These are phyloP conservation scores for Neurospora sp. DNA, from an alignment of 495 filamentous ascomycete genomes.

Conservation along the genomic window DNA sequence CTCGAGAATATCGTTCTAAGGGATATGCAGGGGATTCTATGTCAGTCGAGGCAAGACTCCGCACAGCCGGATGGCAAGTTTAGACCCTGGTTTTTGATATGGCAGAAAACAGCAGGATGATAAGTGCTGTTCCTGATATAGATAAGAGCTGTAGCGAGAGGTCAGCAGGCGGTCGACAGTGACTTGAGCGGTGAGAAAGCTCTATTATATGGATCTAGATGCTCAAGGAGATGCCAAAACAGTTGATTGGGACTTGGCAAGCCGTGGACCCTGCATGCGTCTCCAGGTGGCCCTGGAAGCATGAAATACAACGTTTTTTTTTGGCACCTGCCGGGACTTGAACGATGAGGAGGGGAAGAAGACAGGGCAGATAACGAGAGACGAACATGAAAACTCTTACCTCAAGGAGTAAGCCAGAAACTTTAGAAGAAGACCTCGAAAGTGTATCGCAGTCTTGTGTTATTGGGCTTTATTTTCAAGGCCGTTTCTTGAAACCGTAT, in stretches of 20 bases:
- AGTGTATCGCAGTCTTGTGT: neutral
- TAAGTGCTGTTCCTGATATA: constrained; percentile 1
- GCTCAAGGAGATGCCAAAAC: constrained; percentile 1
- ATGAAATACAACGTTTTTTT: constrained; percentile 1
- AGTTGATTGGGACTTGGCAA: constrained; percentile 9
- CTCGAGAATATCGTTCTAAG: neutral
- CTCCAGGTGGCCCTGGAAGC: neutral
- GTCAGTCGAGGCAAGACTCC: neutral
- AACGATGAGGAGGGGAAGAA: neutral
- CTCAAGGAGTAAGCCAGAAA: neutral
- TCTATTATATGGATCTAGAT: constrained; percentile 4
- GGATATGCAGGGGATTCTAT: neutral
- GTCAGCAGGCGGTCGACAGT: neutral
- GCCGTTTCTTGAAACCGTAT: neutral
- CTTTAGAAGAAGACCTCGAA: neutral
- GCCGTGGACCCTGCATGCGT: neutral
- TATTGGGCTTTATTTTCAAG: neutral
- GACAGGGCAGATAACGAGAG: neutral
- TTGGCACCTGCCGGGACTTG: neutral
- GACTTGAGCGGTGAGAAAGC: constrained; percentile 13
- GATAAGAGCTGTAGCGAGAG: neutral
- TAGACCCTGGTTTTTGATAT: neutral
- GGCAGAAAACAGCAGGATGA: neutral
- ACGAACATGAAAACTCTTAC: constrained; percentile 3
- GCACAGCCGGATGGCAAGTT: constrained; percentile 3